These are phyloP conservation scores for Hanseniaspora taiwanica DNA, from an alignment of 805 yeast species.

Conservation along the genomic window DNA sequence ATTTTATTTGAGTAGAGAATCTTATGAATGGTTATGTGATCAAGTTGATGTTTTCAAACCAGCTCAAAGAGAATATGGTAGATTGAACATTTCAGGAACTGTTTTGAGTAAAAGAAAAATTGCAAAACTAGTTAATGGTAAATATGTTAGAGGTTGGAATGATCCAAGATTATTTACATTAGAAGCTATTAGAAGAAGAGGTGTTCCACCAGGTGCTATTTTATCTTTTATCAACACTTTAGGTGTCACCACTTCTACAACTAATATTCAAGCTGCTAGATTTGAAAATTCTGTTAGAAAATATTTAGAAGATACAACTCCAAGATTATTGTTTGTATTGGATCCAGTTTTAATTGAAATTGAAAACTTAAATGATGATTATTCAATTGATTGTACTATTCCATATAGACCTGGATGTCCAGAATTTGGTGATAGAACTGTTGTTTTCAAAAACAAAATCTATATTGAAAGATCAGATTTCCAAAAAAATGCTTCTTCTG, in stretches of 20 bases:
- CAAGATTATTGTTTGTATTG: conserved; percentile 85
- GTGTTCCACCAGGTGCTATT: conserved; percentile 98
- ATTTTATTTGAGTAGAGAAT: conserved; percentile 80
- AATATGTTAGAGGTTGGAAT: conserved; percentile 89
- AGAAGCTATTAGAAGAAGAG: conserved; percentile 91
- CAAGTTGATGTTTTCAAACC: conserved; percentile 92
- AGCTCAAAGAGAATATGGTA: conserved; percentile 96
- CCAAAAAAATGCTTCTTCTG: conserved; percentile 46
- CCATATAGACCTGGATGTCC: conserved; percentile 86
- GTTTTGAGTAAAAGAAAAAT: conserved; percentile 91
- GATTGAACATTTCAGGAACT: conserved; percentile 89
- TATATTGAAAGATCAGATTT: conserved; percentile 86
- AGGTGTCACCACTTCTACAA: conserved; percentile 90
- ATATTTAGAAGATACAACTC: conserved; percentile 80
- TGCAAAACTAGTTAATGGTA: conserved; percentile 75
- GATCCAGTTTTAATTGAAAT: conserved; percentile 76
- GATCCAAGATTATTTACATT: conserved; percentile 94
- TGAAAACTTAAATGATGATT: conserved; percentile 70
- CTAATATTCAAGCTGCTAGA: conserved; percentile 80
- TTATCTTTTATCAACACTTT: conserved; percentile 83
- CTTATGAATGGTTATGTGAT: conserved; percentile 98
- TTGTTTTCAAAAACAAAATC: conserved; percentile 63
- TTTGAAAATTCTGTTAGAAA: conserved; percentile 83
- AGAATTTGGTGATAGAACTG: conserved; percentile 58
- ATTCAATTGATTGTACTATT: conserved; percentile 52